phyloP scores from a whole-genome alignment of 768 basidiomycete species.

The Boletellus emodensis region DNA sequence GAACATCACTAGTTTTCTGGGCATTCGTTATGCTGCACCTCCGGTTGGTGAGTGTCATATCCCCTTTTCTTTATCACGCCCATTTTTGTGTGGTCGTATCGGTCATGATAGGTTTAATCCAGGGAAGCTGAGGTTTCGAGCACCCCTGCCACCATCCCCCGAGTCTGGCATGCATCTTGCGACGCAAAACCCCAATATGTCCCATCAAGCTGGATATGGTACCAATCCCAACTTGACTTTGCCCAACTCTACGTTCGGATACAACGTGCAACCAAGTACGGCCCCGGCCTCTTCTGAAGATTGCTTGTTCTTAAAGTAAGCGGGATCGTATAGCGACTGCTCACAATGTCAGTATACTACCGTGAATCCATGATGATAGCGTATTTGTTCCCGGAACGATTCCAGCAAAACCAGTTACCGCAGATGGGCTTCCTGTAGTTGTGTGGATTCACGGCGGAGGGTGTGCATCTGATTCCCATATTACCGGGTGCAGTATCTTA shows the following conservation, averaged over 20 bases:
- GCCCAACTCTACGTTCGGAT: too few relatives aligned
- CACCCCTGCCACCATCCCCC: conserved; percentile 23
- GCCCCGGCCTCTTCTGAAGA: too few relatives aligned
- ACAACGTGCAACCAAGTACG: too few relatives aligned
- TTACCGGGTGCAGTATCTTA: neutral
- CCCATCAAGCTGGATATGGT: too few relatives aligned
- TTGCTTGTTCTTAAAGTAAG: conserved; percentile 27
- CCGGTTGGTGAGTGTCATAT: conserved; percentile 38
- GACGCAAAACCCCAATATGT: conserved; percentile 21
- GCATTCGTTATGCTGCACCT: conserved; percentile 46
- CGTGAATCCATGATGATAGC: neutral
- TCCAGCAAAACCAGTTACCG: neutral
- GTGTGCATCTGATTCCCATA: conserved; percentile 1
- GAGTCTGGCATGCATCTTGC: conserved; percentile 24
- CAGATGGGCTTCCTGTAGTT: conserved; percentile 28
- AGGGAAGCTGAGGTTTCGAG: conserved; percentile 27
- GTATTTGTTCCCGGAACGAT: conserved; percentile 13
- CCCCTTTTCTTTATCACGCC: too few relatives aligned
- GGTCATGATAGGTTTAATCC: neutral
- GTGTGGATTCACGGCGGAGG: conserved; percentile 39
- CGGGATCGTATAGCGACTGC: too few relatives aligned
- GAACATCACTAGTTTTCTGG: conserved; percentile 24
- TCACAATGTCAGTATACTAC: too few relatives aligned
- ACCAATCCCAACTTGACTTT: too few relatives aligned
- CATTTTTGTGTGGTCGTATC: neutral